phyloP scores from a whole-genome alignment of 2,329 filamentous ascomycete genomes.

The Penicillium decumbens region DNA sequence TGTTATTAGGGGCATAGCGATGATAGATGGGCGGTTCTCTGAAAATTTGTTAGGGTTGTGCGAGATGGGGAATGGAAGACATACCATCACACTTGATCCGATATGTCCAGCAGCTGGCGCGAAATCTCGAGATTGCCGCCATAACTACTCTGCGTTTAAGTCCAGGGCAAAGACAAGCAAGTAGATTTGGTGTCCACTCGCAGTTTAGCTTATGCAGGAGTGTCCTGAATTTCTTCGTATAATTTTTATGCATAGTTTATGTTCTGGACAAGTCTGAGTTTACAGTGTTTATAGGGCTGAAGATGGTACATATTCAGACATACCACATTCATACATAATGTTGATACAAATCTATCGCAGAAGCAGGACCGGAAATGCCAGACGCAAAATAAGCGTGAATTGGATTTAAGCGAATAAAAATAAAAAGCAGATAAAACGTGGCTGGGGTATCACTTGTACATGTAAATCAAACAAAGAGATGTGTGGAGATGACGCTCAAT shows the following conservation, averaged over 20 bases:
- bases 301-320: not conserved
- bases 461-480: not conserved
- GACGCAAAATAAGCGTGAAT: not conserved
- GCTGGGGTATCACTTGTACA: not conserved
- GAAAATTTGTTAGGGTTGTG: not conserved
- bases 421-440: not conserved
- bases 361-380: not conserved
- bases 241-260: not conserved
- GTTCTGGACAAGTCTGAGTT: not conserved
- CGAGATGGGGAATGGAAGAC: not conserved
- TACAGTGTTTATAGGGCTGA: not conserved
- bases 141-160: constrained; percentile 1
- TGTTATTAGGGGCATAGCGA: constrained; percentile 17
- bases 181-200: not conserved
- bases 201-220: not conserved
- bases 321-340: not conserved
- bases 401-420: not conserved
- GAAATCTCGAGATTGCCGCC: constrained; percentile 15
- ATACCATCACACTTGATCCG: constrained; percentile 25
- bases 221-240: not conserved
- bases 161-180: constrained; percentile 3
- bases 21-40: constrained; percentile 21
- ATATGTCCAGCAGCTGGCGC: constrained; percentile 23
- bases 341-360: not conserved
- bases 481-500: not conserved